Base-by-base conservation (phyloP, 2,329 filamentous ascomycete genomes). In the Aspergillus japonicus region DNA sequence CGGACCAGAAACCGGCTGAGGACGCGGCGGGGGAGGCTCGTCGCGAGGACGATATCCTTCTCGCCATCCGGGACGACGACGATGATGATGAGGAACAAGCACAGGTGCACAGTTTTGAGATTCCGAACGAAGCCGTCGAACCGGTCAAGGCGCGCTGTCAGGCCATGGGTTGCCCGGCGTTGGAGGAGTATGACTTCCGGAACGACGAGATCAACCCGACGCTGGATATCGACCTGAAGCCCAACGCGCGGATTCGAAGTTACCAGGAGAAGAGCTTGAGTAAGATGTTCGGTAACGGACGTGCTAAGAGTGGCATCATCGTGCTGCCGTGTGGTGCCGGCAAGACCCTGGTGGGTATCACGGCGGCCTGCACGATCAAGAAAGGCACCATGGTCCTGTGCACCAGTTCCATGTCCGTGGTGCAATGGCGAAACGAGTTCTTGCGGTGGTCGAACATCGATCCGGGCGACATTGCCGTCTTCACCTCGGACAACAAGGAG, bases 231-330 rank as follows among this genome's bases (percentile, higher is more conserved):
- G 94, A 98, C 73, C 81, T 98, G 52, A 90, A 90, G 68, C 93
- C 94, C 0, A 88, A 89, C 58, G 94, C 93, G 0, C 90, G 94
- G 70, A 98, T 98, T 73, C 88, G 94, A 73, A 88, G 85, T 80
- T 99, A 99, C 69, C 95, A 99, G 74, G 95, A 99, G 76, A 96
- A 97, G 79, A 96, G 92, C 66, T 81, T 99, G 10, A 96, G 91
- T 80, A 99, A 99, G 77, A 99, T 99, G 95, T 99, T 99, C 74
- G 94, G 95, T 72, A 99, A 99, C 72, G 94, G 94, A 53, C 89
- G 95, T 77, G 95, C 95, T 14, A 95, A 96, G 80, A 97, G 92
- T 75, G 95, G 95, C 59, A 96, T 99, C 66, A 99, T 99, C 61
- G 95, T 99, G 58, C 78, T 99, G 68, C 95, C 95, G 19, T 99